Evolutionary conservation across 441 rosid genomes (phyloP).

Genomic region (Populus hybrid): DNA sequence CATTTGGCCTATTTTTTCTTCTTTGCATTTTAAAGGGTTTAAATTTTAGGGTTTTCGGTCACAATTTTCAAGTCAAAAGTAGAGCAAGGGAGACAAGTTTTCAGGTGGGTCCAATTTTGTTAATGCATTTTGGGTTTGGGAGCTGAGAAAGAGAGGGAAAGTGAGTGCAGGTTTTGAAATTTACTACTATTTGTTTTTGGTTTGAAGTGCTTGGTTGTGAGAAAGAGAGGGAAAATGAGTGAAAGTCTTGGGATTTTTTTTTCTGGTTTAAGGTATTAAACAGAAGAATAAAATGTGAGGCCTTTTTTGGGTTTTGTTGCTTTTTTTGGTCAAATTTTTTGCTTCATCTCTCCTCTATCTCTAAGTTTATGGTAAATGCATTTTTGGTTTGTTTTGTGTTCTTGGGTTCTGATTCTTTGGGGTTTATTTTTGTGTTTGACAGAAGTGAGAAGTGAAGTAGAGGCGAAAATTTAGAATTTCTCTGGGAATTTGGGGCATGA

Average conservation of each 20-base stretch:
- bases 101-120: conserved; percentile 8
- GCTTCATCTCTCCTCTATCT: background rate
- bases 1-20: background rate
- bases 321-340: background rate
- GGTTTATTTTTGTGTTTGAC: background rate
- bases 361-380: background rate
- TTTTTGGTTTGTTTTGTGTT: background rate
- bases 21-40: background rate
- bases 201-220: background rate
- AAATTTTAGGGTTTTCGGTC: conserved; percentile 2
- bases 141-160: background rate
- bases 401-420: background rate
- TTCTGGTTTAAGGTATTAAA: background rate
- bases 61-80: conserved; percentile 5
- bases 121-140: conserved; percentile 1
- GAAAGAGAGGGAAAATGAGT: background rate
- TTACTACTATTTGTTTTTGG: background rate
- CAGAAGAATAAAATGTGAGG: background rate
- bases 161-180: background rate
- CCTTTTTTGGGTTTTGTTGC: background rate
- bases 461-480: background rate
- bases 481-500: background rate
- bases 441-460: background rate
- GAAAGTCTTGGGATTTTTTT: background rate
- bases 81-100: background rate